Conservation (phyloP, 768 basidiomycete species). For the Cyclocybe aegerita region DNA sequence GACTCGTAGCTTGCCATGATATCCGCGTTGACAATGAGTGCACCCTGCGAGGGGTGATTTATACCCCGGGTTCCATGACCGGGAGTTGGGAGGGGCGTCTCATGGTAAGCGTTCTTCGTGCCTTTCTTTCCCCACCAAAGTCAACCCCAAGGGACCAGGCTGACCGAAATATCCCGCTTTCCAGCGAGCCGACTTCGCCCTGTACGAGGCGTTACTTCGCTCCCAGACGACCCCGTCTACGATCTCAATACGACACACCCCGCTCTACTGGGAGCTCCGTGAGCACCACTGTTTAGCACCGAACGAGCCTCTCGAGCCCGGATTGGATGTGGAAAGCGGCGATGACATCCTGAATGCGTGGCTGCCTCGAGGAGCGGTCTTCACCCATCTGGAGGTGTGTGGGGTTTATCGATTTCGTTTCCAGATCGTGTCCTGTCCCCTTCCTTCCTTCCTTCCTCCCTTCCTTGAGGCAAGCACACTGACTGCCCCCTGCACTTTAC, state of each 20-base stretch:
- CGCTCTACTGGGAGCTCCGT: slow-evolving; percentile 39
- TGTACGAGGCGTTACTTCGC: slow-evolving; percentile 18
- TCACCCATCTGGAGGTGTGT: slow-evolving; percentile 34
- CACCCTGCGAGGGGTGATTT: slow-evolving; percentile 39
- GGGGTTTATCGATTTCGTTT: too few species aligned
- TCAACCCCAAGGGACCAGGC: neutral
- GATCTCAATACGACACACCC: slow-evolving; percentile 29
- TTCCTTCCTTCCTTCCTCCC: too few species aligned
- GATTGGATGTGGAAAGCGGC: slow-evolving; percentile 31
- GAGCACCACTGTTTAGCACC: slow-evolving; percentile 48
- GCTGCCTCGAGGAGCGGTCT: slow-evolving; percentile 36
- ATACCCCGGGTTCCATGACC: slow-evolving; percentile 38
- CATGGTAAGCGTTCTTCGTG: slow-evolving; percentile 30
- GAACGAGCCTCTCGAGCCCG: slow-evolving; percentile 33
- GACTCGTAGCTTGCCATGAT: slow-evolving; percentile 42
- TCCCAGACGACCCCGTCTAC: slow-evolving; percentile 19
- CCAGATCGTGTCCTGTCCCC: too few species aligned
- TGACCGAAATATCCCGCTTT: neutral
- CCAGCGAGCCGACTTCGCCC: slow-evolving; percentile 19
- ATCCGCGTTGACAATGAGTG: slow-evolving; percentile 30
- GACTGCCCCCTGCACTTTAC: neutral
- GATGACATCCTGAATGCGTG: slow-evolving; percentile 50
- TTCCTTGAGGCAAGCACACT: too few species aligned
- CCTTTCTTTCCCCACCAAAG: neutral
- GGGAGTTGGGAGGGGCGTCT: slow-evolving; percentile 50